Conservation (phyloP, 805 yeast genomes). For the Kodamaea jinghongensis region DNA sequence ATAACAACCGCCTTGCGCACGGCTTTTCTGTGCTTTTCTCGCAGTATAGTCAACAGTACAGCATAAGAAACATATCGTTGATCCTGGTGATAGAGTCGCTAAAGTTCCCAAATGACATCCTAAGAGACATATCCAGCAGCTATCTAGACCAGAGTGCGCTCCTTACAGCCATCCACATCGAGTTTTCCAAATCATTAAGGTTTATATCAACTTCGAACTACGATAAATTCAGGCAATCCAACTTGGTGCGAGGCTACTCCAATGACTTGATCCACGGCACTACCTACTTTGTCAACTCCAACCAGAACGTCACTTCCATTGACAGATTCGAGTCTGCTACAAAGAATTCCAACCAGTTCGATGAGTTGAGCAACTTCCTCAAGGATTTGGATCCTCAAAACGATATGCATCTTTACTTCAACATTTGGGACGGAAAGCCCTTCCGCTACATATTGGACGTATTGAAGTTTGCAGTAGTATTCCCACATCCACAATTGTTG, state of each 20-base stretch:
- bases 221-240: constrained; percentile 1
- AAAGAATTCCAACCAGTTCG: constrained; percentile 11
- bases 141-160: constrained; percentile 29
- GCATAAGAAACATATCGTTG: constrained; percentile 16
- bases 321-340: constrained; percentile 12
- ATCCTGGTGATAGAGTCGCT: constrained; percentile 14
- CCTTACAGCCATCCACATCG: constrained; percentile 28
- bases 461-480: constrained; percentile 28
- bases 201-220: constrained; percentile 25
- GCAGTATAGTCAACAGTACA: constrained; percentile 17
- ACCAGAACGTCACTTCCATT: constrained; percentile 13
- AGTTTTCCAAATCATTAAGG: constrained; percentile 20
- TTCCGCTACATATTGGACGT: constrained; percentile 23
- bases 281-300: constrained; percentile 26
- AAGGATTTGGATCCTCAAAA: constrained; percentile 15
- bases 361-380: constrained; percentile 17
- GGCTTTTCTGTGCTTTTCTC: constrained; percentile 22
- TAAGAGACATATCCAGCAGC: constrained; percentile 13
- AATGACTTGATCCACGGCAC: constrained; percentile 22
- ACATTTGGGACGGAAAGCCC: constrained; percentile 31
- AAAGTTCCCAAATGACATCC: constrained; percentile 13
- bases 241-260: constrained; percentile 15
- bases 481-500: constrained; percentile 29
- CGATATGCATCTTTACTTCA: constrained; percentile 25
- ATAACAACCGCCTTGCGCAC: constrained; percentile 12